Evolutionary conservation across 2,329 filamentous ascomycete species (phyloP).

Genomic region (Alternaria sp.): DNA sequence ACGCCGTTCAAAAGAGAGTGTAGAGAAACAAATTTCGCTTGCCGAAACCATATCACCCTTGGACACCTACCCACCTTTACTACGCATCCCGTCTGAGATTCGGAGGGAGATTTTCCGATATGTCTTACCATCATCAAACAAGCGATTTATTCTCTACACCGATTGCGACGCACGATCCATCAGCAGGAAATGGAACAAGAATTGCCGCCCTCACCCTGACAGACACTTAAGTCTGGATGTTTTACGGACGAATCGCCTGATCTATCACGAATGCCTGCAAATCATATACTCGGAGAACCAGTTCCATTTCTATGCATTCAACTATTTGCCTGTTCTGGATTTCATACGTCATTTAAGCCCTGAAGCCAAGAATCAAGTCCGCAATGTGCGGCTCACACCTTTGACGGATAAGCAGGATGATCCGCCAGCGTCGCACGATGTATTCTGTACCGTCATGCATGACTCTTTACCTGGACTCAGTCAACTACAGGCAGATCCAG

Average conservation of each 20-base stretch:
- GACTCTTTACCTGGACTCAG: conserved; percentile 49
- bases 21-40: conserved; percentile 48
- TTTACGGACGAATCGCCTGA: conserved; percentile 48
- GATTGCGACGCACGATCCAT: conserved; percentile 52
- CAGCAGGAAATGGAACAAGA: conserved; percentile 49
- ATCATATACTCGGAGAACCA: conserved; percentile 51
- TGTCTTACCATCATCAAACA: conserved; percentile 49
- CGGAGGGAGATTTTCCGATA: conserved; percentile 50
- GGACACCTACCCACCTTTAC: conserved; percentile 47
- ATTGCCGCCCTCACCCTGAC: conserved; percentile 46
- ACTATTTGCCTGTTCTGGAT: conserved; percentile 51
- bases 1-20: conserved; percentile 39
- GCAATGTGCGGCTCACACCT: conserved; percentile 46
- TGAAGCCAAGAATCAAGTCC: conserved; percentile 48
- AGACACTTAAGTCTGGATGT: conserved; percentile 45
- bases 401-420: conserved; percentile 48
- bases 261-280: conserved; percentile 51
- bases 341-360: conserved; percentile 51
- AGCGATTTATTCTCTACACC: conserved; percentile 57
- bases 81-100: conserved; percentile 51
- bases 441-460: conserved; percentile 51
- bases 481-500: conserved; percentile 48
- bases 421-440: conserved; percentile 45
- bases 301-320: conserved; percentile 52
- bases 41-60: conserved; percentile 48